These are phyloP conservation scores for Alternaria triticimaculans DNA, from an alignment of 2,329 filamentous ascomycete genomes.

Conservation along the genomic window DNA sequence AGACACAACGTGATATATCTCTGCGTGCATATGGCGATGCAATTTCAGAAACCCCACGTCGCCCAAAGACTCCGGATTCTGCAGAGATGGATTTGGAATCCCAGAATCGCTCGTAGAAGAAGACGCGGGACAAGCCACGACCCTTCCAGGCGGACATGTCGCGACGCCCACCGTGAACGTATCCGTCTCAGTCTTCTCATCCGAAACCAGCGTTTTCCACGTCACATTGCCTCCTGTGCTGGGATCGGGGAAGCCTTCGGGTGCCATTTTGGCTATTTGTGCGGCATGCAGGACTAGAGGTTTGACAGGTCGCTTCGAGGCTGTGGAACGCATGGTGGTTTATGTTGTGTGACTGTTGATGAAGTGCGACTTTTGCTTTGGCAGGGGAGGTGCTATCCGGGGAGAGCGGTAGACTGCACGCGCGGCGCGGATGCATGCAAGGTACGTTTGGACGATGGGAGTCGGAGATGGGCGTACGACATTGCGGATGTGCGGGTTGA, in stretches of 20 bases:
- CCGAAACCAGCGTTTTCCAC: constrained; percentile 53
- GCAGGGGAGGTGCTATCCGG: not conserved
- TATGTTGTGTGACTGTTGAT: not conserved
- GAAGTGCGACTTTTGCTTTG: not conserved
- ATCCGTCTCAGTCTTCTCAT: constrained; percentile 41
- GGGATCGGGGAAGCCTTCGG: constrained; percentile 16
- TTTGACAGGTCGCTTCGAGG: not conserved
- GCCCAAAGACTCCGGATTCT: constrained; percentile 32
- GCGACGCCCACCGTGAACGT: constrained; percentile 51
- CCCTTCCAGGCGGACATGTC: constrained; percentile 22
- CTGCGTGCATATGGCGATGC: constrained; percentile 53
- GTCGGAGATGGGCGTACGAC: not conserved
- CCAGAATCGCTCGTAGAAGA: not conserved
- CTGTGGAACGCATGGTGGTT: not conserved
- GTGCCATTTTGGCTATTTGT: not conserved
- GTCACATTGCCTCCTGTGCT: constrained; percentile 33
- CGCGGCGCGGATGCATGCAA: not conserved
- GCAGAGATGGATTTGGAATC: not conserved
- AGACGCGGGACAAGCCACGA: not conserved
- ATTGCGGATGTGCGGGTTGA: not conserved
- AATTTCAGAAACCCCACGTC: constrained; percentile 32
- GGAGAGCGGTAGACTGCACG: not conserved
- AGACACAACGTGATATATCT: constrained; percentile 52
- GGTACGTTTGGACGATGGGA: not conserved
- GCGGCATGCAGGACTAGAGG: not conserved